Conservation (phyloP, 2,329 filamentous ascomycete species). For the Geoglossum cookeanum region DNA sequence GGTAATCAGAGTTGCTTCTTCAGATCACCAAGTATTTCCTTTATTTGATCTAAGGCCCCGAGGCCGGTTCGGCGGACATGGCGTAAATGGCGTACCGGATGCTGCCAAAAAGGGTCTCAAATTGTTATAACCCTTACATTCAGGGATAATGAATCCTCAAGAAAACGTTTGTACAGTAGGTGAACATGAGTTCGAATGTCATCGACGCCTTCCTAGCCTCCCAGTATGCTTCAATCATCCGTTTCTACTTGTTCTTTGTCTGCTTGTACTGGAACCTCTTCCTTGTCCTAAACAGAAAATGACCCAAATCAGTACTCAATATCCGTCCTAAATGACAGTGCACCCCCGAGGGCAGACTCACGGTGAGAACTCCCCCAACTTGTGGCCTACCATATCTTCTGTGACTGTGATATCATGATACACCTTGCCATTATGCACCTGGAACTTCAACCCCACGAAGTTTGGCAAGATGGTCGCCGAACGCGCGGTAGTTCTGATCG, state of each 20-base stretch:
- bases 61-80: not conserved
- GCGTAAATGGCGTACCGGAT: not conserved
- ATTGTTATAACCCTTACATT: not conserved
- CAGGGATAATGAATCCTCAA: not conserved
- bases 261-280: slow-evolving; percentile 50
- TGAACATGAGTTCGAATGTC: not conserved
- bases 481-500: slow-evolving; percentile 74
- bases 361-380: slow-evolving; percentile 81
- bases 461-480: slow-evolving; percentile 79
- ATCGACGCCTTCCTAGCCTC: not conserved
- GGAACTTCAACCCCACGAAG: slow-evolving; percentile 77
- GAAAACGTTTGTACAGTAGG: not conserved
- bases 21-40: not conserved
- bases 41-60: not conserved
- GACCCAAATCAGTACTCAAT: not conserved
- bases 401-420: slow-evolving; percentile 72
- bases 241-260: slow-evolving; percentile 46
- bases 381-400: slow-evolving; percentile 92
- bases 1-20: slow-evolving; percentile 17
- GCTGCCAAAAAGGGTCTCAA: not conserved
- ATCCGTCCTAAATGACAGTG: not conserved
- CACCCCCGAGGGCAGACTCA: slow-evolving; percentile 29
- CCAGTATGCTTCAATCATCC: slow-evolving; percentile 10
- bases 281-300: slow-evolving; percentile 32
- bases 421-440: slow-evolving; percentile 78